Base-by-base conservation (phyloP, 805 yeast genomes). In the Barnettozyma wickerhamii region DNA sequence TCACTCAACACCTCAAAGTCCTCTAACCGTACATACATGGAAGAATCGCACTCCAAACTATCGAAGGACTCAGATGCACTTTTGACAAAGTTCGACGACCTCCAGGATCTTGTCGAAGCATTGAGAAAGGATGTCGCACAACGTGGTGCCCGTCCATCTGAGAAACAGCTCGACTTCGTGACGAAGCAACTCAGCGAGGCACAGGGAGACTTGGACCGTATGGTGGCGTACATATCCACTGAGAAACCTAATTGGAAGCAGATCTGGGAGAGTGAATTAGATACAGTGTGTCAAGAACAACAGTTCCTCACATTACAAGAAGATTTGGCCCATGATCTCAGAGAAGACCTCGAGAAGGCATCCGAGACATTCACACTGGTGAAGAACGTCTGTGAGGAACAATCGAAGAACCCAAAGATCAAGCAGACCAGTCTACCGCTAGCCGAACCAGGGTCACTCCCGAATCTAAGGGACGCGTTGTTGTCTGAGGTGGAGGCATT, bases 261-360 rank as follows among this genome's bases (percentile, higher is more conserved):
- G 50, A 81, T 87, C 7, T 91, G 99, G 97, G 96, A 90, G 57
- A 68, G 81, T 5, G 96, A 89, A 56, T 72, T 93, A 41, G 93
- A 88, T 46, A 81, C 82, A 28, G 91, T 93, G 12, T 84, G 95
- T 49, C 95, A 88, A 54, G 97, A 90, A 55, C 98, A 93, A 60
- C 95, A 91, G 50, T 88, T 88, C 59, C 79, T 90, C 64, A 85
- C 85, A 41, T 72, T 88, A 15, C 97, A 91, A 60, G 96, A 88
- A 53, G 95, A 87, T 45, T 73, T 95, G 40, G 77, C 87, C 2
- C 71, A 70, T 23, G 95, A 91, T 56, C 64, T 93, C 47, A 76
- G 74, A 31, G 93, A 87, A 47, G 99, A 93, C 62, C 63, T 93
- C 24, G 75, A 72, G 19, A 83, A 80, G 52, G 93, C 95, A 1